A percentile compares a stretch with the other conserved stretches of the same genome.
Conservation (phyloP, 2,329 filamentous ascomycete genomes). For the Penicillium hordei region DNA sequence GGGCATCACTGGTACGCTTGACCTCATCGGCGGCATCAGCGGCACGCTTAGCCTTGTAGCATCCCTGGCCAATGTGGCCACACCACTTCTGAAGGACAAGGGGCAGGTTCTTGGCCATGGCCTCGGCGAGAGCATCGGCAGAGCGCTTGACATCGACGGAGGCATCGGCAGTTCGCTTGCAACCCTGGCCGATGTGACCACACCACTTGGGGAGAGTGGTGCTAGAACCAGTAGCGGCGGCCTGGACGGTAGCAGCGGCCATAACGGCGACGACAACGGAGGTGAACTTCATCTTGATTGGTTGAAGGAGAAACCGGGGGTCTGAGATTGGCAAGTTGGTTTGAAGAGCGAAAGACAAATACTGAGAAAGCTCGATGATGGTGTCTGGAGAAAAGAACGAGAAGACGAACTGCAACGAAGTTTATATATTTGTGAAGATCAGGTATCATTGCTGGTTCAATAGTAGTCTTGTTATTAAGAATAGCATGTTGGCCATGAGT, state of each 20-base stretch:
- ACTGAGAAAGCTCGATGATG: conserved; percentile 13
- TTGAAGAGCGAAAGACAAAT: conserved; percentile 8
- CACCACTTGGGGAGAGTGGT: conserved; percentile 32
- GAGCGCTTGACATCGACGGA: conserved; percentile 32
- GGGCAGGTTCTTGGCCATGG: conserved; percentile 29
- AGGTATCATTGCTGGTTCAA: background rate
- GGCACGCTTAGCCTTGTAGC: conserved; percentile 64
- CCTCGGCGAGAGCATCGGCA: conserved; percentile 35
- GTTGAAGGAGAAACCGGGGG: conserved; percentile 13
- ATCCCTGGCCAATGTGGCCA: conserved; percentile 34
- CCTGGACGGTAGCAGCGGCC: conserved; percentile 39
- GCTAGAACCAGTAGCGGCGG: conserved; percentile 12
- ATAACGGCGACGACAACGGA: conserved; percentile 44
- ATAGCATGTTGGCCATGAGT: background rate
- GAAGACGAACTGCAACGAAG: background rate
- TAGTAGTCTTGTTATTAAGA: background rate
- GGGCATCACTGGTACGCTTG: conserved; percentile 35
- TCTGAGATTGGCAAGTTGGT: conserved; percentile 10
- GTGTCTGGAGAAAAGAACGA: conserved; percentile 1
- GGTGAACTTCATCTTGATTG: conserved; percentile 51
- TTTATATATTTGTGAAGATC: background rate
- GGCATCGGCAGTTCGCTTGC: conserved; percentile 31
- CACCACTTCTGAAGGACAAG: conserved; percentile 35
- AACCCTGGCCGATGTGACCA: conserved; percentile 31
- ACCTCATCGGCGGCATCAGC: conserved; percentile 62